Evolutionary conservation across 2,329 filamentous ascomycete genomes (phyloP).

Genomic region (Aspergillus sp.): DNA sequence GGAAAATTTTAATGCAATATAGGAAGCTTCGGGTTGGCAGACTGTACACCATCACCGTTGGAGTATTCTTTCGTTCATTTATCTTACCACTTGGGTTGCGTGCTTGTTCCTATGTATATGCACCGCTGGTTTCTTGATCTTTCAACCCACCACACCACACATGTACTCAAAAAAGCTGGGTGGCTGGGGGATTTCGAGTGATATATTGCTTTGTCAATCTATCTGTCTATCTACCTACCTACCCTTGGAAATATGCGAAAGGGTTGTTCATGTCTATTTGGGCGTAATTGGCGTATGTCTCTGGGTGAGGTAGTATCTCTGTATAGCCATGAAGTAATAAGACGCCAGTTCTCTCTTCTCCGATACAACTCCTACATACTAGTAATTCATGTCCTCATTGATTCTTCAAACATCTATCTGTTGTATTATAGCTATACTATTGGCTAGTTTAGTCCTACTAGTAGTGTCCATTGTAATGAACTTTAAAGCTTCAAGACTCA

Average conservation of each 20-base stretch:
- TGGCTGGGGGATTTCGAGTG: not conserved
- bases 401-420: no score
- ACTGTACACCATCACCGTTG: slow-evolving; percentile 11
- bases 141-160: not conserved
- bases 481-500: no score
- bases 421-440: no score
- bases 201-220: not conserved
- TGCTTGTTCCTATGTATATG: not conserved
- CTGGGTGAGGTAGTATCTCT: not conserved
- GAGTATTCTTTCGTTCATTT: not conserved
- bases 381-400: no score
- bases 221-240: not conserved
- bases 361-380: no score
- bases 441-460: no score
- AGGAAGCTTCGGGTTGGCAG: not conserved
- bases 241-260: not conserved
- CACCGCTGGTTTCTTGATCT: not conserved
- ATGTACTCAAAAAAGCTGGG: not conserved
- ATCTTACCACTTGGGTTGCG: not conserved
- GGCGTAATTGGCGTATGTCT: not conserved
- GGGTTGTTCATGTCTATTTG: not conserved
- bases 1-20: not conserved
- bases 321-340: not conserved
- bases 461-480: no score
- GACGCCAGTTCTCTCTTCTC: not conserved